These are phyloP conservation scores for Globisporangium sylvaticum DNA, from an alignment of 352 stramenopile species.

Conservation along the genomic window DNA sequence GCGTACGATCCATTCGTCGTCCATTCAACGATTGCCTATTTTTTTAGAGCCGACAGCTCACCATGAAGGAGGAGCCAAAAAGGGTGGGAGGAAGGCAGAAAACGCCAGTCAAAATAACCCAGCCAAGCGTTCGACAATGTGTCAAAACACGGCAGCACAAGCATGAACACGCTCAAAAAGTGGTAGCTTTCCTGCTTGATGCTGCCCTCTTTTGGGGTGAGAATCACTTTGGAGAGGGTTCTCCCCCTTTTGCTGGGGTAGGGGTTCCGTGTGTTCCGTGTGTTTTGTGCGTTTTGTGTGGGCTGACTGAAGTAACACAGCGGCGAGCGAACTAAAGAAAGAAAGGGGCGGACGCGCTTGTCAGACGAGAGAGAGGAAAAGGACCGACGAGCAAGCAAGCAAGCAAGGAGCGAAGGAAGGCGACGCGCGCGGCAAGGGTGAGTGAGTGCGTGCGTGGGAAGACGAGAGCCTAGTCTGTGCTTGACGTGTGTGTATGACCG, in stretches of 20 bases:
- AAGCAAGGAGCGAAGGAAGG: neutral
- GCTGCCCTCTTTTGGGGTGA: neutral
- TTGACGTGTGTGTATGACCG: slow-evolving; percentile 4
- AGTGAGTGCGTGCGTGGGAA: neutral
- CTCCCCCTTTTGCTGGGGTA: neutral
- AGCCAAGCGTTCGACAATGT: neutral
- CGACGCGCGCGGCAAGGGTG: neutral
- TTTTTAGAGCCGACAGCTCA: neutral
- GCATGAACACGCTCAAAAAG: neutral
- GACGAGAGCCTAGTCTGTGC: neutral
- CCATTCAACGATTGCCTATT: neutral
- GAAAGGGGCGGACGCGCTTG: slow-evolving; percentile 8
- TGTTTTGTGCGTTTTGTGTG: neutral
- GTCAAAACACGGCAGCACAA: too few relatives aligned
- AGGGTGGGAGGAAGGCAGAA: slow-evolving; percentile 1
- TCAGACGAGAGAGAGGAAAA: slow-evolving; percentile 4
- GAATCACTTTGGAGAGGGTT: neutral
- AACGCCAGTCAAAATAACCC: slow-evolving; percentile 13
- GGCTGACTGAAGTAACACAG: slow-evolving; percentile 10
- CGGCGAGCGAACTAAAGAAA: slow-evolving; percentile 11
- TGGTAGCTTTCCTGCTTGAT: neutral
- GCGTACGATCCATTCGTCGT: neutral
- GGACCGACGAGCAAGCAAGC: slow-evolving; percentile 3
- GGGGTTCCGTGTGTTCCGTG: neutral
- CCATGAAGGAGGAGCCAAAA: neutral